Base-by-base conservation (phyloP, 2,329 filamentous ascomycete genomes). In the Fusarium aywerte region DNA sequence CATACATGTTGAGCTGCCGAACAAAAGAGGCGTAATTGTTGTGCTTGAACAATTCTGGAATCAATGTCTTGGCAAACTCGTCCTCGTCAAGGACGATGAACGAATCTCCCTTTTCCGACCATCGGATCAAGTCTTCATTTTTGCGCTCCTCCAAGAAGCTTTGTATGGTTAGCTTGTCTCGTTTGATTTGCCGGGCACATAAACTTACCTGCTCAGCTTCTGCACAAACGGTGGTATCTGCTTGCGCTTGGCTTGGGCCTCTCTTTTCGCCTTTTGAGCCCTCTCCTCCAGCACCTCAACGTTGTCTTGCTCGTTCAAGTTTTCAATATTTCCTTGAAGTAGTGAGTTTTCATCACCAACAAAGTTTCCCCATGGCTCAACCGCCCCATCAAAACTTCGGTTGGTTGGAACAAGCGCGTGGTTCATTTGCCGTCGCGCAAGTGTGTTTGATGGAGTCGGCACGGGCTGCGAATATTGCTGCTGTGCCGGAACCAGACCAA, bases 1-100 rank as follows among this genome's bases (percentile, higher is more conserved):
- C 94, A 78, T 97, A 97, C 84, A 97, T 97, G 79, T 97, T 97
- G 66, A 97, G 85, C 77, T 97, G 94, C 33, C 94, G 90, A 55
- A 97, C 94, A 76, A 97, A 97, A 68, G 94, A 97, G 44, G 94
- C 94, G 79, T 97, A 97, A 78, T 97, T 97, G 85, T 95, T 97
- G 81, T 99, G 96, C 80, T 99, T 99, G 85, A 99, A 99, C 65
- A 98, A 89, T 78, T 98, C 97, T 1, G 96, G 96, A 23, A 99
- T 92, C 71, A 99, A 90, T 35, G 92, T 93, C 80, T 97, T 98
- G 20, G 96, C 97, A 76, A 99, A 99, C 80, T 97, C 95, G 75
- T 99, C 96, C 79, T 99, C 96, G 74, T 99, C 95, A 10, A 98
- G 82, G 5, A 99, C 95, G 57, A 98, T 92, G 80, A 99, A 99